Evolutionary conservation across 306 rosid genomes (phyloP), one percentile per base, ranked within the genome.

Genomic region (Lagenaria siceraria): DNA sequence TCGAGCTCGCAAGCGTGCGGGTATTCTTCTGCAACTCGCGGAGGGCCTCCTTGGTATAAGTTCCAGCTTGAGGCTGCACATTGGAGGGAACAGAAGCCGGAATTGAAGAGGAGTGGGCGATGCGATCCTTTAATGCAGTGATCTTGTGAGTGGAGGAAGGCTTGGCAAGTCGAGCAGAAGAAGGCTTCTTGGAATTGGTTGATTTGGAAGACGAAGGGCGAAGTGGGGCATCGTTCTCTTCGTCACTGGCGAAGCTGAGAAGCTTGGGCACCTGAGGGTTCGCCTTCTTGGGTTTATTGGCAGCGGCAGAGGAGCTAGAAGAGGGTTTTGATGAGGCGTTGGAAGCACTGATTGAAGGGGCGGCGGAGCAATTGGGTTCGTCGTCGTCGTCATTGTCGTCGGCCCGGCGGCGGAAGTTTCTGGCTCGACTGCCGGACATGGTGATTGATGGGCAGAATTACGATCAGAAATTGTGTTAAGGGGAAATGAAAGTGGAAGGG

Each of bases 21-120:
- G 98, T 89, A 79, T 92, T 92, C 89, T 95, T 95, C 90, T 92
- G 98, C 17, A 94, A 95, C 83, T 92, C 96, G 3, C 83, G 96
- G 74, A 94, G 97, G 8, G 97, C 88, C 82, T 94, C 97, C 74
- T 84, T 88, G 77, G 98, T 95, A 83, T 95, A 95, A 22, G 82
- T 86, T 13, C 98, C 97, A 9, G 97, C 98, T 80, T 87, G 97
- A 14, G 98, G 98, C 51, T 89, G 96, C 68, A 95, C 97, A 46
- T 92, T 92, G 79, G 97, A 92, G 29, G 88, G 80, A 3, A 88
- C 22, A 12, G 88, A 85, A 62, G 72, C 27, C 22, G 87, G 36
- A 76, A 43, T 60, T 5, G 88, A 62, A 25, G 85, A 74, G 48
- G 93, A 83, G 51, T 86, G 84, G 69, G 82, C 55, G 77, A 83